These are phyloP conservation scores for Plantago elongata DNA, from an alignment of 257 asterid species.

Conservation along the genomic window DNA sequence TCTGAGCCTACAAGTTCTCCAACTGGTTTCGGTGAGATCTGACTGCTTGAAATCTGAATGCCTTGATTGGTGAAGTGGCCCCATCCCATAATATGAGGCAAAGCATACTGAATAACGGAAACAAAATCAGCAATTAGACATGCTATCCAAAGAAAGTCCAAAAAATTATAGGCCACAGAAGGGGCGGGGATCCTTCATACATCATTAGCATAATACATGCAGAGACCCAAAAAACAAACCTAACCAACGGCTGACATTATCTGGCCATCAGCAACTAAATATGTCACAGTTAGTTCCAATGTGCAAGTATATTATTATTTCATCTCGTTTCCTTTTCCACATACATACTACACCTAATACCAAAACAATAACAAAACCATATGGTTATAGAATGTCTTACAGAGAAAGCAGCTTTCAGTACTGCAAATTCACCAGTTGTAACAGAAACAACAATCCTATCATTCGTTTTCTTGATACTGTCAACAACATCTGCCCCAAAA, in stretches of 20 bases:
- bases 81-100: constrained; percentile 98
- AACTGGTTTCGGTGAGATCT: constrained; percentile 27
- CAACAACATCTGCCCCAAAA: constrained; percentile 65
- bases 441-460: constrained; percentile 83
- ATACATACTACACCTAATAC: background rate
- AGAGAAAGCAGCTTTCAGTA: constrained; percentile 74
- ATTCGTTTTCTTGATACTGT: constrained; percentile 57
- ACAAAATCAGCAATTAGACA: constrained; percentile 3
- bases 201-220: background rate
- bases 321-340: no score
- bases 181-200: background rate
- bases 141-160: background rate
- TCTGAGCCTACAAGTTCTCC: constrained; percentile 47
- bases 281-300: background rate
- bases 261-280: background rate
- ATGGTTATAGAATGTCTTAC: constrained; percentile 36
- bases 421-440: constrained; percentile 87
- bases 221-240: background rate
- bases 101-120: constrained; percentile 65
- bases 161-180: background rate
- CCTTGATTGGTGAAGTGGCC: constrained; percentile 30
- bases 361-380: constrained; percentile 3
- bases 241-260: constrained; percentile 2
- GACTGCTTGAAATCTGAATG: constrained; percentile 27
- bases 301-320: background rate